phyloP scores from a whole-genome alignment of 2,329 filamentous ascomycete species.

The Fusarium beomiforme region DNA sequence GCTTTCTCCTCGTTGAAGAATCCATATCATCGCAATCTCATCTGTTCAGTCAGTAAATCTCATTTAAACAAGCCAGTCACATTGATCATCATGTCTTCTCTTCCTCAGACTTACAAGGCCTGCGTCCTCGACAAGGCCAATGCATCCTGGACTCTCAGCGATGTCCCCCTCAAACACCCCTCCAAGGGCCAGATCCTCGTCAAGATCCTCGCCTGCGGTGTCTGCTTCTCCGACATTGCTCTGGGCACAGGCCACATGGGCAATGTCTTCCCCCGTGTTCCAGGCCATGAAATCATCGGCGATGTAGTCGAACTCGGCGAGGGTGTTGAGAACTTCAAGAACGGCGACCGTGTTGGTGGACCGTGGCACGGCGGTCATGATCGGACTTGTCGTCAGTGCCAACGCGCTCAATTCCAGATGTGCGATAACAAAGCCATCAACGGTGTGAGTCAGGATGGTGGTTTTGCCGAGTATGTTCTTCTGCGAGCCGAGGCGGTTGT shows the following conservation, averaged over 20 bases:
- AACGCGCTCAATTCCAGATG: slow-evolving; percentile 72
- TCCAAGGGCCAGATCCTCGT: slow-evolving; percentile 69
- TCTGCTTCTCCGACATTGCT: slow-evolving; percentile 72
- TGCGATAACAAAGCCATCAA: slow-evolving; percentile 72
- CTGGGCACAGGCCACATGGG: slow-evolving; percentile 62
- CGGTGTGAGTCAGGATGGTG: slow-evolving; percentile 73
- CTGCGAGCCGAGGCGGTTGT: slow-evolving; percentile 70
- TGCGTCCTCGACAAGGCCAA: slow-evolving; percentile 66
- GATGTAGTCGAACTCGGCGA: slow-evolving; percentile 70
- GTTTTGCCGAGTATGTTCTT: slow-evolving; percentile 72
- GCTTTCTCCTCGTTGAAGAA: too few relatives aligned
- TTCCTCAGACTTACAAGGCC: slow-evolving; percentile 75
- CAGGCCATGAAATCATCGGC: slow-evolving; percentile 79
- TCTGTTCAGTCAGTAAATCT: background rate
- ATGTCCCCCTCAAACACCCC: slow-evolving; percentile 67
- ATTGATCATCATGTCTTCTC: slow-evolving; percentile 44
- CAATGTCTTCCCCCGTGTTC: slow-evolving; percentile 67
- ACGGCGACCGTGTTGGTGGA: slow-evolving; percentile 73
- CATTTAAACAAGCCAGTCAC: background rate
- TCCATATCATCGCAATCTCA: background rate
- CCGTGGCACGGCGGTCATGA: slow-evolving; percentile 65
- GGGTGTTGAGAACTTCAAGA: slow-evolving; percentile 65
- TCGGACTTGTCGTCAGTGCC: slow-evolving; percentile 69
- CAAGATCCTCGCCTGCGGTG: slow-evolving; percentile 76
- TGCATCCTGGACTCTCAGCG: slow-evolving; percentile 65